Evolutionary conservation across 2,329 filamentous ascomycete species (phyloP).

Genomic region (Aspergillus ibericus): DNA sequence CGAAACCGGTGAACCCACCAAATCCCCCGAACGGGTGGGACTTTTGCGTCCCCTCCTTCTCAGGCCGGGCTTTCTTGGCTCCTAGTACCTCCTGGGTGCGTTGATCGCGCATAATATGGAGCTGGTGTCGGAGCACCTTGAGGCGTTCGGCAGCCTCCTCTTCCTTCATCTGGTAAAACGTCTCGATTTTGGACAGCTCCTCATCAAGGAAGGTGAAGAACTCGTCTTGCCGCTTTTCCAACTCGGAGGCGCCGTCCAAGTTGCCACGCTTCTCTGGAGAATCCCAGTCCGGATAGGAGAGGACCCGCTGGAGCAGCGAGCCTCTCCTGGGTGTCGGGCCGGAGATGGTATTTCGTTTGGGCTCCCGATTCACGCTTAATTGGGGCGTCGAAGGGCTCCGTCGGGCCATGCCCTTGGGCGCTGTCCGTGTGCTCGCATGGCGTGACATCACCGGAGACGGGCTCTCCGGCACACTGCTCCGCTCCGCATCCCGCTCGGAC

Average conservation of each 20-base stretch:
- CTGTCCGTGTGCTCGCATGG: slow-evolving; percentile 13
- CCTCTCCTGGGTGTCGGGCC: slow-evolving; percentile 24
- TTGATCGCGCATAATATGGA: slow-evolving; percentile 89
- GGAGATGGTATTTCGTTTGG: slow-evolving; percentile 25
- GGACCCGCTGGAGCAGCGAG: slow-evolving; percentile 40
- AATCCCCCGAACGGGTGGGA: slow-evolving; percentile 28
- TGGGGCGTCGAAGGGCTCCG: slow-evolving; percentile 13
- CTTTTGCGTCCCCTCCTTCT: slow-evolving; percentile 20
- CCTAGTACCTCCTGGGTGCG: slow-evolving; percentile 70
- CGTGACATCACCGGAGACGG: slow-evolving; percentile 28
- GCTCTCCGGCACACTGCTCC: slow-evolving; percentile 21
- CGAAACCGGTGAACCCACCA: slow-evolving; percentile 25
- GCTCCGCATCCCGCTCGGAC: slow-evolving; percentile 14
- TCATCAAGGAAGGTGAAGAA: slow-evolving; percentile 83
- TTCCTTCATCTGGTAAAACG: slow-evolving; percentile 86
- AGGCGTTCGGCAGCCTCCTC: slow-evolving; percentile 76
- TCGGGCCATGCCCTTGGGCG: not conserved
- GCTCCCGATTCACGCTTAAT: slow-evolving; percentile 10
- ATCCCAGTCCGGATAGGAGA: slow-evolving; percentile 38
- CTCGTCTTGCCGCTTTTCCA: slow-evolving; percentile 74
- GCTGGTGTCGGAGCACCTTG: slow-evolving; percentile 70
- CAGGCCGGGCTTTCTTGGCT: slow-evolving; percentile 20
- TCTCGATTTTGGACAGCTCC: slow-evolving; percentile 87
- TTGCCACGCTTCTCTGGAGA: slow-evolving; percentile 47
- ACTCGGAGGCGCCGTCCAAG: slow-evolving; percentile 58